Evolutionary conservation across 106 monocot species (phyloP).

Genomic region (Iris macrosiphon): DNA sequence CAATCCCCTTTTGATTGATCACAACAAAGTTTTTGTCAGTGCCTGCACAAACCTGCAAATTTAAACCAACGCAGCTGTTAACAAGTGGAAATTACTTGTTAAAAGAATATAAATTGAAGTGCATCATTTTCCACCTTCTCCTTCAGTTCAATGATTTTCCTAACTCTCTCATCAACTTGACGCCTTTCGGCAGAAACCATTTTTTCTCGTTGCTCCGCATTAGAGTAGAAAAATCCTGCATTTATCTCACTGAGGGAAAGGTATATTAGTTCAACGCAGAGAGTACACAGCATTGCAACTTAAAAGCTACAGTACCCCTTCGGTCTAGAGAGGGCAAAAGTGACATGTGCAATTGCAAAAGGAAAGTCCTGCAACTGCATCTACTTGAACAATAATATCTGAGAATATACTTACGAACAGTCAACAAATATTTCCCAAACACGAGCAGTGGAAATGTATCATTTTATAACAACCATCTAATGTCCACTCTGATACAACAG

Average conservation of each 20-base stretch:
- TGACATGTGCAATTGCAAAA: too few species aligned
- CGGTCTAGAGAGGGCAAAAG: too few species aligned
- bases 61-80: background rate
- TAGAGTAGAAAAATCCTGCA: constrained; percentile 99
- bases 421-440: too few species aligned
- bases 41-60: constrained; percentile 63
- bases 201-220: constrained; percentile 94
- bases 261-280: constrained; percentile 14
- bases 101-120: background rate
- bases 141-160: constrained; percentile 86
- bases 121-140: constrained; percentile 48
- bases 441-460: too few species aligned
- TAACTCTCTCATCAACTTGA: constrained; percentile 85
- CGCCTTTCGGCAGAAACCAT: constrained; percentile 98
- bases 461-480: too few species aligned
- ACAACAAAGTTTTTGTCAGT: constrained; percentile 89
- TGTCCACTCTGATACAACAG: too few species aligned
- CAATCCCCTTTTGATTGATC: constrained; percentile 99
- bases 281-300: too few species aligned
- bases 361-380: too few species aligned
- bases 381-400: too few species aligned
- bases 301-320: too few species aligned
- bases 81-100: background rate
- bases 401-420: too few species aligned
- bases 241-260: constrained; percentile 78